Evolutionary conservation across 2,329 filamentous ascomycete genomes (phyloP), one percentile per base, ranked within the genome.

Genomic region (Cephalotrichum gorgonifer): DNA sequence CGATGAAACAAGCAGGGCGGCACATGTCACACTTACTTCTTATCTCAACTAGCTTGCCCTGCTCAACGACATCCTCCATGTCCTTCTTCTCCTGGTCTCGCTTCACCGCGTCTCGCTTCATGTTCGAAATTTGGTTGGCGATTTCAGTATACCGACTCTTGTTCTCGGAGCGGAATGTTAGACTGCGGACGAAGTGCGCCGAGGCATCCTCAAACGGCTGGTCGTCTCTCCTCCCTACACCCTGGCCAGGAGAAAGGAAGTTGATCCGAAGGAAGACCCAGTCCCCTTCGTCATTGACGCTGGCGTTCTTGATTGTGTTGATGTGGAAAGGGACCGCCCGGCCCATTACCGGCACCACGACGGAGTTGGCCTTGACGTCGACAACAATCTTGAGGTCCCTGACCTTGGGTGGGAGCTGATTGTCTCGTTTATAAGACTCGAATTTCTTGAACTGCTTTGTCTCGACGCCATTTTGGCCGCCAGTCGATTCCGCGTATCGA

Each of bases 391-490:
- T 83, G 50, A 97, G 74, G 58, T 95, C 91, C 63, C 86, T 85
- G 55, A 95, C 82, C 60, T 82, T 84, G 14, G 77, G 62, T 2
- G 93, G 93, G 48, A 98, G 81, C 65, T 97, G 91, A 58, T 94
- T 95, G 64, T 97, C 93, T 52, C 91, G 82, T 74, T 97, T 98
- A 72, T 98, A 98, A 0, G 93, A 98, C 66, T 98, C 93, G 62
- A 97, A 98, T 50, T 89, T 87, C 73, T 97, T 97, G 75, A 98
- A 97, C 69, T 91, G 95, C 75, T 97, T 97, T 64, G 94, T 85
- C 56, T 93, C 85, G n/a, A 83, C 83, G 30, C 91, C 93, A 60
- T 95, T 93, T 54, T 91, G 76, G 51, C 85, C 88, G 51, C 83
- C 85, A 0, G 86, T 90, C 1, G 87, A 86, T 60, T 95, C 88